A percentile compares a stretch with the other conserved stretches of the same genome.
Evolutionary conservation across 306 rosid species (phyloP).

Genomic region (Citrullus amarus): DNA sequence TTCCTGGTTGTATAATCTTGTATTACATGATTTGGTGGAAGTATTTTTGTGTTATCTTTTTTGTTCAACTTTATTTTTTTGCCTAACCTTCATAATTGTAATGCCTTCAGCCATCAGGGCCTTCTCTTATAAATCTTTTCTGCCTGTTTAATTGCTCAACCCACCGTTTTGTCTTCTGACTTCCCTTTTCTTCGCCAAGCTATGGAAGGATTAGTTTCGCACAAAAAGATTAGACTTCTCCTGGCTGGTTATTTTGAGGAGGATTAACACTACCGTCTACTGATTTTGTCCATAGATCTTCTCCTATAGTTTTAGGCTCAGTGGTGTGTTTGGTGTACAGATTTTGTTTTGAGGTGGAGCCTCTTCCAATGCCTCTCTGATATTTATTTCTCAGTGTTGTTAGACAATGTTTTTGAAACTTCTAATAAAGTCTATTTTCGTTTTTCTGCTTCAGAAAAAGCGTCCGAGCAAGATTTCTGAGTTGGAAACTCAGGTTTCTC

Average conservation of each 20-base stretch:
- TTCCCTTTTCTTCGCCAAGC: neutral
- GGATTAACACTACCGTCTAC: neutral
- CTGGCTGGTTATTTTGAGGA: neutral
- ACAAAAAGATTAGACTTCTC: neutral
- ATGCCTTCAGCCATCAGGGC: neutral
- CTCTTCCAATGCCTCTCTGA: neutral
- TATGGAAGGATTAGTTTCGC: neutral
- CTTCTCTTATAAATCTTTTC: neutral
- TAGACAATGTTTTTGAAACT: neutral
- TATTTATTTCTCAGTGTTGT: neutral
- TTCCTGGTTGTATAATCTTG: neutral
- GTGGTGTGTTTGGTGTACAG: neutral
- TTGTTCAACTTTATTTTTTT: neutral
- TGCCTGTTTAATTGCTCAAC: neutral
- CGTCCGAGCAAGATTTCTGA: conserved; percentile 77
- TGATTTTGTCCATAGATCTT: neutral
- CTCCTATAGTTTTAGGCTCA: neutral
- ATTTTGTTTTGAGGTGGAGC: neutral
- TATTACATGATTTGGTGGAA: neutral
- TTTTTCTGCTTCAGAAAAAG: conserved; percentile 47
- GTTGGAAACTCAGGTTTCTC: conserved; percentile 72
- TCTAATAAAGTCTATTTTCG: neutral
- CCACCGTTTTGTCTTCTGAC: neutral
- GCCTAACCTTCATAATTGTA: neutral
- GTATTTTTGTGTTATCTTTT: neutral